Evolutionary conservation across 495 filamentous ascomycete species (phyloP).

Genomic region (Polyplosphaeria fusca): DNA sequence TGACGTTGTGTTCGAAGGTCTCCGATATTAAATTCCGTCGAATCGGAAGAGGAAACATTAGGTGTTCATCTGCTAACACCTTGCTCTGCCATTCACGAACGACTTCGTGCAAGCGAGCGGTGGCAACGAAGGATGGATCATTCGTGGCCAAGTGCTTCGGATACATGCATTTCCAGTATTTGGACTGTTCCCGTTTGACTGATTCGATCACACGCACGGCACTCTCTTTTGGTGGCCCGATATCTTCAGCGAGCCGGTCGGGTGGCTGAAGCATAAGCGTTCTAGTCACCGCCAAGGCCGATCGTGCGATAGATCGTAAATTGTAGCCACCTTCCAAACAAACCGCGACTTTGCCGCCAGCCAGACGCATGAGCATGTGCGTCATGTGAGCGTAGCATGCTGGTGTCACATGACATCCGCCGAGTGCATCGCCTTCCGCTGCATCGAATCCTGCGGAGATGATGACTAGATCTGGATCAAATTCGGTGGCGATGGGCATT

Average conservation of each 20-base stretch:
- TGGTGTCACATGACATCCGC: constrained; percentile 86
- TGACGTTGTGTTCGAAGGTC: constrained; percentile 83
- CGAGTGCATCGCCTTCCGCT: constrained; percentile 85
- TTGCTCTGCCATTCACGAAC: constrained; percentile 70
- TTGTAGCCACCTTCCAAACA: constrained; percentile 97
- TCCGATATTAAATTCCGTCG: constrained; percentile 65
- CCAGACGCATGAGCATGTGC: constrained; percentile 97
- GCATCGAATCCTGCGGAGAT: constrained; percentile 96
- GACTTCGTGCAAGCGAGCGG: constrained; percentile 62
- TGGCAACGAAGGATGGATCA: constrained; percentile 40
- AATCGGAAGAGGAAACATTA: constrained; percentile 73
- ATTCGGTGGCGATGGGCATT: constrained; percentile 95
- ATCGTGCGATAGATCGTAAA: constrained; percentile 83
- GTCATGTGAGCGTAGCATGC: constrained; percentile 97
- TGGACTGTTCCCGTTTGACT: constrained; percentile 56
- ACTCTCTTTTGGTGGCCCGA: constrained; percentile 3
- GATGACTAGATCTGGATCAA: constrained; percentile 91
- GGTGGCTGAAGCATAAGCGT: constrained; percentile 95
- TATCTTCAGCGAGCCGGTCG: constrained; percentile 52
- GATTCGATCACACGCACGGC: constrained; percentile 51
- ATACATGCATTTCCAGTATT: constrained; percentile 59
- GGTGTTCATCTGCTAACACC: constrained; percentile 62
- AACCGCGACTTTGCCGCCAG: constrained; percentile 82
- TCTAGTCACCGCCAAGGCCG: constrained; percentile 83
- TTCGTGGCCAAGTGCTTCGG: constrained; percentile 46